Evolutionary conservation across 345 rosid species (phyloP), one percentile per base, ranked within the genome.

Genomic region (Bruguiera sexangula): DNA sequence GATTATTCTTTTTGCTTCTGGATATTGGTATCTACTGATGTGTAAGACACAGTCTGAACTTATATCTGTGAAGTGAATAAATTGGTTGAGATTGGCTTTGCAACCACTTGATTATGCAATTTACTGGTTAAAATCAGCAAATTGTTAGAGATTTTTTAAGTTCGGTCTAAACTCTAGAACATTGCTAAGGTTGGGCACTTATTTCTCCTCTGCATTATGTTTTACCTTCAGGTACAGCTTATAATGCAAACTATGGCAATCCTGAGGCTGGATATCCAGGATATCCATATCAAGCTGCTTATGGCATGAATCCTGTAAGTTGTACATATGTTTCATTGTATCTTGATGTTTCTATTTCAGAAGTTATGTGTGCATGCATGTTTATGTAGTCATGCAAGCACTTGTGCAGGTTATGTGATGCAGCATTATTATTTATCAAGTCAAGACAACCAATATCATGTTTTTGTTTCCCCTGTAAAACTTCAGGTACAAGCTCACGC

Each of bases 281-380:
- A 55, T 83, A 86, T 76, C 83, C 86, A 62, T 91, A 85, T 80
- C 91, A 85, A 64, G 81, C 76, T 48, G 84, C 78, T 80, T 94
- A 89, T 78, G 86, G 81, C 82, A 79, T 87, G 86, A 85, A 87
- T 85, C 89, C 90, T 60, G 98, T 91, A 85, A 89, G 98, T 85
- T 50, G 66, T 32, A 9, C 19, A 26, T 58, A 37, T 8, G 30
- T 29, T 30, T 68, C 52, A 3, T 7, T 21, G 51, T 57, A 37
- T 58, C 22, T 27, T 6, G 50, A 30, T 18, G 6, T 52, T 54
- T 71, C 6, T 58, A 7, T n/a, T 54, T n/a, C 29, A 13, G 24
- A 55, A 55, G 13, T 37, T 59, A 24, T 19, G 54, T 71, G 5
- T 27, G 36, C 30, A 20, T 6, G 2, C 0, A 1, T 63, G 66